Evolutionary conservation across 1,139 yeast species (phyloP).

Genomic region (Pichia sp.): DNA sequence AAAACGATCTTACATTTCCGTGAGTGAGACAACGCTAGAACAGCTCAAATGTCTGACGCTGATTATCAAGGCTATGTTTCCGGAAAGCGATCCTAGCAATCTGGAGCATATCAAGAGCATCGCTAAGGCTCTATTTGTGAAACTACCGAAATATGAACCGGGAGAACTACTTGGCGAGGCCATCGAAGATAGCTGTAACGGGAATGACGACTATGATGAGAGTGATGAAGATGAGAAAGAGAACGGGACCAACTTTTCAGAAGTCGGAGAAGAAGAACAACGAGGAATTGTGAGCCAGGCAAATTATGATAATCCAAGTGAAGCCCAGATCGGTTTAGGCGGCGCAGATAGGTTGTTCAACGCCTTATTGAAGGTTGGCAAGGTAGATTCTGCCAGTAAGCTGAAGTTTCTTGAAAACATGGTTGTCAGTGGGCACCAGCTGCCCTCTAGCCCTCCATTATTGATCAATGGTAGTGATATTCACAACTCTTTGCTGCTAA

Average conservation of each 20-base stretch:
- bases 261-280: too few species aligned
- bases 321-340: conserved; percentile 4
- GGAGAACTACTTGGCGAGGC: neutral
- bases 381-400: neutral
- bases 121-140: conserved; percentile 30
- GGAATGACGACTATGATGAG: neutral
- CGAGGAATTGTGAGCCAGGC: too few species aligned
- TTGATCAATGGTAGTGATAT: conserved; percentile 17
- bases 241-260: too few species aligned
- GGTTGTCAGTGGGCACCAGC: neutral
- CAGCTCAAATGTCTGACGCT: conserved; percentile 33
- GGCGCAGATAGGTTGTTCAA: conserved; percentile 34
- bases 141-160: conserved; percentile 30
- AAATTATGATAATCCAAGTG: neutral
- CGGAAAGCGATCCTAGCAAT: conserved; percentile 36
- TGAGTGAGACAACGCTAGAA: conserved; percentile 28
- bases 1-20: conserved; percentile 31
- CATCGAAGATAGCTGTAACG: conserved; percentile 8
- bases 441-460: neutral
- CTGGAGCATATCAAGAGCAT: conserved; percentile 32
- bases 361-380: conserved; percentile 27
- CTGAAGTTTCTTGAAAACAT: neutral
- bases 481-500: conserved; percentile 27
- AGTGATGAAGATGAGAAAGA: neutral
- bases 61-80: conserved; percentile 34